A percentile compares a stretch with the other conserved stretches of the same genome.
These are phyloP conservation scores for Colletotrichum melonis DNA, from an alignment of 2,329 filamentous ascomycete genomes.

Conservation along the genomic window DNA sequence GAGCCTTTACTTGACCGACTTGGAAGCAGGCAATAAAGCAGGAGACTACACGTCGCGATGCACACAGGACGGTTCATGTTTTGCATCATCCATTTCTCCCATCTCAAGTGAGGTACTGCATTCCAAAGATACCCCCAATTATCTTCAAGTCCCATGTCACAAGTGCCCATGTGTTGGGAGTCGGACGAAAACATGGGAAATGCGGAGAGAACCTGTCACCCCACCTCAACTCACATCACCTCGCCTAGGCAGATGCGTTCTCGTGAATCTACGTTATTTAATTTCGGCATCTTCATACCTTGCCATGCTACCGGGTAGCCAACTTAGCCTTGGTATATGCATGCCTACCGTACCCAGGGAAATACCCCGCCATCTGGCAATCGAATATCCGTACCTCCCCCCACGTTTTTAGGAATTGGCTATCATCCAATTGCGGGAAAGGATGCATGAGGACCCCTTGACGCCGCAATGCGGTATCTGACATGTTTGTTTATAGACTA, in stretches of 20 bases:
- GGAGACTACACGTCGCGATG: not conserved
- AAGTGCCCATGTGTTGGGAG: not conserved
- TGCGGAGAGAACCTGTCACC: not conserved
- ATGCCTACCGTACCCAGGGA: not conserved
- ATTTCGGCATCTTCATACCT: not conserved
- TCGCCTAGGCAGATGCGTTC: not conserved
- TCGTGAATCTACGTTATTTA: not conserved
- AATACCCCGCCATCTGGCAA: not conserved
- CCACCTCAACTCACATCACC: not conserved
- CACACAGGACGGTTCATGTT: too few species aligned
- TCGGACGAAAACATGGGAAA: not conserved
- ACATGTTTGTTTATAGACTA: not conserved
- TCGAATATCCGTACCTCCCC: not conserved
- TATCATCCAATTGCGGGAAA: not conserved
- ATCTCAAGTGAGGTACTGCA: not conserved
- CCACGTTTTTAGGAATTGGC: not conserved
- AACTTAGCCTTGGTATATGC: not conserved
- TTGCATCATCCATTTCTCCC: too few species aligned
- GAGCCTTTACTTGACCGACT: not conserved
- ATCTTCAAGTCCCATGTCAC: too few species aligned
- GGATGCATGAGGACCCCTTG: not conserved
- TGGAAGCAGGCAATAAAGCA: not conserved
- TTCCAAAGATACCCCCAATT: not conserved
- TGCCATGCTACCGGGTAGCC: not conserved
- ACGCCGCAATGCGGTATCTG: not conserved